Evolutionary conservation across 352 stramenopile genomes (phyloP).

Genomic region (Phytophthora brassicae): DNA sequence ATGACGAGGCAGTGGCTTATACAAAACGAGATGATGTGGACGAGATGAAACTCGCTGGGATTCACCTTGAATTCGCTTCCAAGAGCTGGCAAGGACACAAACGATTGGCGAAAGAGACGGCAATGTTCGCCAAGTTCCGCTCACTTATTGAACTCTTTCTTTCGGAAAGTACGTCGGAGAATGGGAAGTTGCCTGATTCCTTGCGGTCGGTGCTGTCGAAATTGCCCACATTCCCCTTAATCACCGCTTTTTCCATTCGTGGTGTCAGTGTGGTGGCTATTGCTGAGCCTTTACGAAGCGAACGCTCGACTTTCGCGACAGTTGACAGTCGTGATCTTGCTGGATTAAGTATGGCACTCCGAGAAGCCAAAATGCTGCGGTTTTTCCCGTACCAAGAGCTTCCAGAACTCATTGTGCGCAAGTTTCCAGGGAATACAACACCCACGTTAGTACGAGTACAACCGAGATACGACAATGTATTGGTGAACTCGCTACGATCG

Average conservation of each 20-base stretch:
- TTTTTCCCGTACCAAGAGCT: conserved; percentile 70
- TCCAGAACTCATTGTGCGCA: conserved; percentile 53
- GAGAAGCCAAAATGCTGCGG: conserved; percentile 51
- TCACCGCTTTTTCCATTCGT: conserved; percentile 62
- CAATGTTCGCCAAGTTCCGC: conserved; percentile 52
- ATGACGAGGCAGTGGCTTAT: neutral
- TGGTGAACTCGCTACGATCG: conserved; percentile 64
- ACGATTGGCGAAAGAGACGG: conserved; percentile 53
- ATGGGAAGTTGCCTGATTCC: conserved; percentile 13
- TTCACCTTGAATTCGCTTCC: conserved; percentile 64
- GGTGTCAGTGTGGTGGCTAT: conserved; percentile 57
- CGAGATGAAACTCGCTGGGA: conserved; percentile 53
- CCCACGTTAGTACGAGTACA: conserved; percentile 45
- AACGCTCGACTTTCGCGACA: conserved; percentile 39
- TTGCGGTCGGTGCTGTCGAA: conserved; percentile 35
- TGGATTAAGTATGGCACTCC: conserved; percentile 43
- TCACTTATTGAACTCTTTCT: conserved; percentile 55
- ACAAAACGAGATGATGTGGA: conserved; percentile 42
- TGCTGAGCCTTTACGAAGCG: conserved; percentile 40
- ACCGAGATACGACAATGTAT: conserved; percentile 62
- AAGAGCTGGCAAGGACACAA: conserved; percentile 77
- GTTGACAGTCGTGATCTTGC: conserved; percentile 62
- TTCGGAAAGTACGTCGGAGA: conserved; percentile 33
- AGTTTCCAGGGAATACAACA: conserved; percentile 41
- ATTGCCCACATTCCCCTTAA: conserved; percentile 54